Evolutionary conservation across 768 basidiomycete species (phyloP), one percentile per base, ranked within the genome.

Genomic region (Phaeolepiota aurea): DNA sequence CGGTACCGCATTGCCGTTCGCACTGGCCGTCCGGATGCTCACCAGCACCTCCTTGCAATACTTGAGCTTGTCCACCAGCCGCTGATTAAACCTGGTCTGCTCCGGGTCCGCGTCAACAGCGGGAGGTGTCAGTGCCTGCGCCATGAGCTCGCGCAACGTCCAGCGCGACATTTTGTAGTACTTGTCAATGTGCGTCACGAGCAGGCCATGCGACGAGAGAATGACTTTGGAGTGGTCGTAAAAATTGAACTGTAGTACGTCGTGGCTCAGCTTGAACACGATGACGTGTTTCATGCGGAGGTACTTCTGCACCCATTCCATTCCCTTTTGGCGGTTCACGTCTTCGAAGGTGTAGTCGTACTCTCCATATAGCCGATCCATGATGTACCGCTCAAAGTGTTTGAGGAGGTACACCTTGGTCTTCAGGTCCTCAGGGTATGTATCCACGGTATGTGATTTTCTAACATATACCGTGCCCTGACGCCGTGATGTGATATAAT

Each of bases 231-330:
- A 84, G 65, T 99, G 96, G 63, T 98, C 96, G 59, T 88, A 89
- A 60, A 97, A 98, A 69, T 98, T 99, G 75, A 97, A 97, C 94
- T 97, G 94, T n/a, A 97, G 61, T 41, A 90, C 82, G 52, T 94
- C 92, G 53, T 96, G 90, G 60, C 88, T 92, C 62, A 98, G 62
- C 71, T 91, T 85, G 72, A 99, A 99, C 21, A 97, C 83, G 46
- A 97, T 93, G 36, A 93, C 90, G 50, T 92, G 83, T 64, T 94
- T 96, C 89, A 94, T 93, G 49, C 94, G 72, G 47, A 97, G 72
- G 59, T 94, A 97, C 63, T 88, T 89, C 62, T 90, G 85, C 34
- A 97, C 85, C 68, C 93, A 97, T 50, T 87, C 87, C 90, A 98
- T 91, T 15, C 92, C 92, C 52, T 73, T 79, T 35, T 73, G 75